Evolutionary conservation across 306 rosid genomes (phyloP).

Genomic region (Quercus alba): DNA sequence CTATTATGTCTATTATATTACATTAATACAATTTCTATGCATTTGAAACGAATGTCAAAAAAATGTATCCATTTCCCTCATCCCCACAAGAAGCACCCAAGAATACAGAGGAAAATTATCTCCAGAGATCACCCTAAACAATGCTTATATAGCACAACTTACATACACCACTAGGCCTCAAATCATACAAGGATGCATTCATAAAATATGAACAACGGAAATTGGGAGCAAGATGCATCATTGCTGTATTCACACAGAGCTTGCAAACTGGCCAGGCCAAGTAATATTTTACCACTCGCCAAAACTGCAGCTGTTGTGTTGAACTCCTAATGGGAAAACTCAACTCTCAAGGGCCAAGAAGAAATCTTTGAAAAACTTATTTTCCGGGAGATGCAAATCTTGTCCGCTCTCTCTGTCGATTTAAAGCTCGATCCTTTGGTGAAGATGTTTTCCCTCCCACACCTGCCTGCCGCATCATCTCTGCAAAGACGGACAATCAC

Average conservation of each 20-base stretch:
- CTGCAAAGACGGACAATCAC: constrained; percentile 39
- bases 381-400: constrained; percentile 91
- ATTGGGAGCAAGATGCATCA: constrained; percentile 24
- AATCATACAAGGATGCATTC: constrained; percentile 15
- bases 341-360: constrained; percentile 17
- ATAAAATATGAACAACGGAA: constrained; percentile 15
- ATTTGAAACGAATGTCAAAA: constrained; percentile 26
- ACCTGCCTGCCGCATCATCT: constrained; percentile 95
- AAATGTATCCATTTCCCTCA: constrained; percentile 25
- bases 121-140: constrained; percentile 28
- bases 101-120: constrained; percentile 13
- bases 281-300: constrained; percentile 25
- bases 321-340: constrained; percentile 4
- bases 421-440: constrained; percentile 76
- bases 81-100: constrained; percentile 10
- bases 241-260: constrained; percentile 4
- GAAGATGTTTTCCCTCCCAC: constrained; percentile 80
- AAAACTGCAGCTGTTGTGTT: constrained; percentile 36
- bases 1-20: constrained; percentile 42
- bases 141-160: constrained; percentile 39
- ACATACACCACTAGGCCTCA: constrained; percentile 29
- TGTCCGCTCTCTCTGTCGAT: constrained; percentile 74
- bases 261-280: constrained; percentile 22
- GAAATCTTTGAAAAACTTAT: constrained; percentile 29
- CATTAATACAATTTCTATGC: constrained; percentile 44